Evolutionary conservation across 2,329 filamentous ascomycete species (phyloP).

Genomic region (Uncinocarpus reesii): DNA sequence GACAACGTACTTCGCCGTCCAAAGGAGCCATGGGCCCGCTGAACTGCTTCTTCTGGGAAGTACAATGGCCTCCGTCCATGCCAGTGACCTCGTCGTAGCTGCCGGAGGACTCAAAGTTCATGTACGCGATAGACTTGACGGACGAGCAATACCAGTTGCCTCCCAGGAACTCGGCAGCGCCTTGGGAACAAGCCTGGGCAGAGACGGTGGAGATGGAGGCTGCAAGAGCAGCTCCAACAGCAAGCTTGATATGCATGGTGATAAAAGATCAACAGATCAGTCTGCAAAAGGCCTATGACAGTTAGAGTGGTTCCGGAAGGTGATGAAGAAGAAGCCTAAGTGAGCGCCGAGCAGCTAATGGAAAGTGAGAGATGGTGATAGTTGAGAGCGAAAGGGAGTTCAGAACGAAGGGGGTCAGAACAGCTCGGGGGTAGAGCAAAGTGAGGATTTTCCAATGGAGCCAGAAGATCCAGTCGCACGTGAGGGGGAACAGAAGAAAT

Average conservation of each 20-base stretch:
- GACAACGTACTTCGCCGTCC: constrained; percentile 54
- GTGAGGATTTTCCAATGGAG: no score
- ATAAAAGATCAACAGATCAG: constrained; percentile 1
- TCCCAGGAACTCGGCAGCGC: constrained; percentile 24
- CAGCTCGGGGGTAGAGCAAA: neutral
- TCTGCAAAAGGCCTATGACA: neutral
- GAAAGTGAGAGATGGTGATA: neutral
- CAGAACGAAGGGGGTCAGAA: neutral
- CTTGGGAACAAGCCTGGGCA: constrained; percentile 17
- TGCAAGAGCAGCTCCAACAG: constrained; percentile 16
- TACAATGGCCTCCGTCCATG: constrained; percentile 52
- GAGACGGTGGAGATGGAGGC: constrained; percentile 17
- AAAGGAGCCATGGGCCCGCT: constrained; percentile 55
- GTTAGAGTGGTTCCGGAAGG: constrained; percentile 4
- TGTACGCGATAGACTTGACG: constrained; percentile 59
- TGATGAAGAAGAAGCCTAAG: neutral
- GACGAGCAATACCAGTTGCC: constrained; percentile 59
- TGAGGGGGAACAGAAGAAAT: no score
- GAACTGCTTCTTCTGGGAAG: constrained; percentile 44
- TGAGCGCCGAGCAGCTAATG: neutral
- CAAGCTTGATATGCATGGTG: constrained; percentile 16
- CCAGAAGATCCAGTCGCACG: neutral
- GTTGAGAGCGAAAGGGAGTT: neutral
- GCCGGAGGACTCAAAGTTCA: constrained; percentile 49
- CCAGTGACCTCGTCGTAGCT: constrained; percentile 53